Conservation (phyloP, 1,284 basidiomycete genomes). For the Ceratobasidium sp. region DNA sequence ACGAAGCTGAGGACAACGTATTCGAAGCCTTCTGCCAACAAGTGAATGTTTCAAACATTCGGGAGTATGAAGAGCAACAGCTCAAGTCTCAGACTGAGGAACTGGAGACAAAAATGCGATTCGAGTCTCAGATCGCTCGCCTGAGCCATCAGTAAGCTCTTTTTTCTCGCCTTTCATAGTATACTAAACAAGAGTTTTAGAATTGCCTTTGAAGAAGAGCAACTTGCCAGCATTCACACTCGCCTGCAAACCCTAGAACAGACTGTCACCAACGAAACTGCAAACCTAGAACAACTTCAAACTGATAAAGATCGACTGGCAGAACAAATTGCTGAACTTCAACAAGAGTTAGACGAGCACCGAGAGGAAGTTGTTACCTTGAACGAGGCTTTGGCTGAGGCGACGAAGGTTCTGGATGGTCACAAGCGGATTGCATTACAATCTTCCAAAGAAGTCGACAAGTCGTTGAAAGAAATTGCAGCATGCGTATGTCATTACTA, state of each 20-base stretch:
- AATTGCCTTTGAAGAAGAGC: constrained; percentile 80
- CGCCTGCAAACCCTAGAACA: constrained; percentile 69
- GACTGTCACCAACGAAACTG: constrained; percentile 66
- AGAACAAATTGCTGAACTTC: constrained; percentile 71
- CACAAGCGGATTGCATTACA: constrained; percentile 77
- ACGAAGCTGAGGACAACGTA: constrained; percentile 82
- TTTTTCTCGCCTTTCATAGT: not conserved
- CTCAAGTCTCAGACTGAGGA: constrained; percentile 88
- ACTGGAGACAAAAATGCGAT: constrained; percentile 84
- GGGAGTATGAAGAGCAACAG: constrained; percentile 95
- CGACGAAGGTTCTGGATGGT: constrained; percentile 76
- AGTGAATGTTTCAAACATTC: constrained; percentile 85
- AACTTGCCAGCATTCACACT: constrained; percentile 70
- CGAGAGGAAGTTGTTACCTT: constrained; percentile 69
- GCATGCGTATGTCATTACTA: constrained; percentile 63
- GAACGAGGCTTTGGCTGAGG: constrained; percentile 74
- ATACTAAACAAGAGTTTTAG: constrained; percentile 57
- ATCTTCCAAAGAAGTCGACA: constrained; percentile 81
- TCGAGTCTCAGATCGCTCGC: constrained; percentile 87
- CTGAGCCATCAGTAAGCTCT: constrained; percentile 83
- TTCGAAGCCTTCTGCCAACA: constrained; percentile 84
- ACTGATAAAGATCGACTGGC: constrained; percentile 66
- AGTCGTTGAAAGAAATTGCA: constrained; percentile 89
- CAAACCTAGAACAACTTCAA: constrained; percentile 67
- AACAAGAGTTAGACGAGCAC: constrained; percentile 68